Conservation (phyloP, 805 yeast species). For the Candida adriatica region DNA sequence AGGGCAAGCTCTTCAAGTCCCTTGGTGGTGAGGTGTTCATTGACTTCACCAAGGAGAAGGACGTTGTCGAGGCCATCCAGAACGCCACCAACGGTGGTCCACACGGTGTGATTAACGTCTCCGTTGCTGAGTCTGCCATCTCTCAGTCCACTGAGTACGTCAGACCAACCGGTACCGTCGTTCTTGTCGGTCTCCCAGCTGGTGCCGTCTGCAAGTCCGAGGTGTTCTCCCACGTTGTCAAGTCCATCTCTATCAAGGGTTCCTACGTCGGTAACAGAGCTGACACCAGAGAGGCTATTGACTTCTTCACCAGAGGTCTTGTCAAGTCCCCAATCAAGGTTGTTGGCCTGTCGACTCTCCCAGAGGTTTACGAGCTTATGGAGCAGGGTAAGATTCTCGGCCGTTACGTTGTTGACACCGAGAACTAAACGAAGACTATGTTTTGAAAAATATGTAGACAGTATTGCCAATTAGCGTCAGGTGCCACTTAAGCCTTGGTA, state of each 20-base stretch:
- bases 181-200: slow-evolving; percentile 72
- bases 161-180: slow-evolving; percentile 65
- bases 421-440: slow-evolving; percentile 42
- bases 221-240: slow-evolving; percentile 69
- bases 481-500: too few species aligned
- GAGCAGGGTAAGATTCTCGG: slow-evolving; percentile 81
- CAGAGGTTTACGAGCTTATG: slow-evolving; percentile 68
- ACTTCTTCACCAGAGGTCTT: slow-evolving; percentile 65
- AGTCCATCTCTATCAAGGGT: slow-evolving; percentile 65
- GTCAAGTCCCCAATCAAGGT: slow-evolving; percentile 68
- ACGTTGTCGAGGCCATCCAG: slow-evolving; percentile 47
- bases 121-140: slow-evolving; percentile 66
- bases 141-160: slow-evolving; percentile 52
- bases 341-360: slow-evolving; percentile 68
- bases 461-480: too few species aligned
- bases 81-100: slow-evolving; percentile 66
- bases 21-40: slow-evolving; percentile 62
- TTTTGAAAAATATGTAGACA: too few species aligned
- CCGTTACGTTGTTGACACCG: slow-evolving; percentile 80
- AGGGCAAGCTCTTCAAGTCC: slow-evolving; percentile 45
- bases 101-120: slow-evolving; percentile 70
- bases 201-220: slow-evolving; percentile 65
- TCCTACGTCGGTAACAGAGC: slow-evolving; percentile 88
- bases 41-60: slow-evolving; percentile 51
- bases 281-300: slow-evolving; percentile 76